Evolutionary conservation across 306 rosid species (phyloP).

Genomic region (Dalbergia cultrata): DNA sequence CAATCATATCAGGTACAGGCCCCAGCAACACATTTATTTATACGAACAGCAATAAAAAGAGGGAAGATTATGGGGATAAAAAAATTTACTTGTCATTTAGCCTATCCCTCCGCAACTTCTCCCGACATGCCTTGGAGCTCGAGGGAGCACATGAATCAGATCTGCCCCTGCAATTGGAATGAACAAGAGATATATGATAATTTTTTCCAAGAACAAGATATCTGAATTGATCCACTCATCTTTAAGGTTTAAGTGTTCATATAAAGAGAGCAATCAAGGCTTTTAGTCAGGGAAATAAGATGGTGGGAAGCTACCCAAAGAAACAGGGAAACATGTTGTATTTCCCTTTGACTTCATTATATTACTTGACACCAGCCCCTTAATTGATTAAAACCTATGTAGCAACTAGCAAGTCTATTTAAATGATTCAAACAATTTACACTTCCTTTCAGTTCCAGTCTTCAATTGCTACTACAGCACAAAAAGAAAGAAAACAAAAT

Average conservation of each 20-base stretch:
- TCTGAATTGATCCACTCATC: background rate
- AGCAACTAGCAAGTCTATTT: background rate
- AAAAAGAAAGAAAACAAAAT: background rate
- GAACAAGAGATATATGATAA: slow-evolving; percentile 34
- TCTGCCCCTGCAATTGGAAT: slow-evolving; percentile 70
- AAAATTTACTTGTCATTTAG: slow-evolving; percentile 87
- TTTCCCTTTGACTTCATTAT: slow-evolving; percentile 31
- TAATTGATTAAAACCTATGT: slow-evolving; percentile 3
- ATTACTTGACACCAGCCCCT: slow-evolving; percentile 9
- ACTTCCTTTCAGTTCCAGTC: background rate
- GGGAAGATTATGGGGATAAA: slow-evolving; percentile 24
- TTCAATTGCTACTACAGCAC: background rate
- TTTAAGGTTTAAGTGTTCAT: slow-evolving; percentile 6
- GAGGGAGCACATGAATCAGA: slow-evolving; percentile 74
- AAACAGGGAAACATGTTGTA: slow-evolving; percentile 20
- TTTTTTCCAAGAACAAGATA: slow-evolving; percentile 27
- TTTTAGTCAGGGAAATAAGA: slow-evolving; percentile 17
- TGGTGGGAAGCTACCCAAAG: background rate
- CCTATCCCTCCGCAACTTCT: slow-evolving; percentile 93
- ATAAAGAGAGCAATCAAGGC: background rate
- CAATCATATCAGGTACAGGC: slow-evolving; percentile 46
- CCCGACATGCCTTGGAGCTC: slow-evolving; percentile 96
- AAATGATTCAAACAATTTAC: background rate
- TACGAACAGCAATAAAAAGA: slow-evolving; percentile 20
- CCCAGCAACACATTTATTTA: slow-evolving; percentile 34